A percentile compares a stretch with the other conserved stretches of the same genome.
These are phyloP conservation scores for Hypomontagnella monticulosa DNA, from an alignment of 495 filamentous ascomycete genomes.

Conservation along the genomic window DNA sequence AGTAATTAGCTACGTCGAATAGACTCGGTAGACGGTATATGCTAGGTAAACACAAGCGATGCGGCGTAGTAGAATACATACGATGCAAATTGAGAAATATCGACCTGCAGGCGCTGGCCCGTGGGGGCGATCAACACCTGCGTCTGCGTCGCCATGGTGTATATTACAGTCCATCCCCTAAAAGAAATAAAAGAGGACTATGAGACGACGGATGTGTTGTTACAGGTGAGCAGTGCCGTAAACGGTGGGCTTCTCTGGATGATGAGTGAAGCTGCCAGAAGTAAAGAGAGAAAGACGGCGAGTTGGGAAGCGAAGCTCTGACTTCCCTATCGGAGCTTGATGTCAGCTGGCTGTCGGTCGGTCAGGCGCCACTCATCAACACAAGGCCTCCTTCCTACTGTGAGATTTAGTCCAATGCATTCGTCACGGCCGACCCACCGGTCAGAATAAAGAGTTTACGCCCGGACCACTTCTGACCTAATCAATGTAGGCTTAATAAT, in stretches of 20 bases:
- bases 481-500: constrained; percentile 8
- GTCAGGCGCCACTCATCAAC: constrained; percentile 33
- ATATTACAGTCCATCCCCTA: constrained; percentile 48
- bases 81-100: constrained; percentile 74
- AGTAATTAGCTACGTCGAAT: constrained; percentile 15
- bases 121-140: constrained; percentile 89
- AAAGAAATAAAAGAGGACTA: constrained; percentile 34
- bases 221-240: not conserved
- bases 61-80: constrained; percentile 53
- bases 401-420: constrained; percentile 4
- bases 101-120: constrained; percentile 80
- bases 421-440: constrained; percentile 28
- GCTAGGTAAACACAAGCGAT: not conserved
- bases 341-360: constrained; percentile 38
- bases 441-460: constrained; percentile 5
- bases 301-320: constrained; percentile 25
- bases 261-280: not conserved
- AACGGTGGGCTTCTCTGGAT: not conserved
- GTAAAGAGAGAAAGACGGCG: not conserved
- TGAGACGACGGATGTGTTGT: constrained; percentile 5
- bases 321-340: constrained; percentile 28
- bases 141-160: constrained; percentile 71
- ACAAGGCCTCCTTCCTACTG: constrained; percentile 24
- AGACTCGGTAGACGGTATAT: constrained; percentile 22
- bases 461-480: constrained; percentile 2